Base-by-base conservation (phyloP, 495 filamentous ascomycete genomes). In the Penicillium subrubescens region DNA sequence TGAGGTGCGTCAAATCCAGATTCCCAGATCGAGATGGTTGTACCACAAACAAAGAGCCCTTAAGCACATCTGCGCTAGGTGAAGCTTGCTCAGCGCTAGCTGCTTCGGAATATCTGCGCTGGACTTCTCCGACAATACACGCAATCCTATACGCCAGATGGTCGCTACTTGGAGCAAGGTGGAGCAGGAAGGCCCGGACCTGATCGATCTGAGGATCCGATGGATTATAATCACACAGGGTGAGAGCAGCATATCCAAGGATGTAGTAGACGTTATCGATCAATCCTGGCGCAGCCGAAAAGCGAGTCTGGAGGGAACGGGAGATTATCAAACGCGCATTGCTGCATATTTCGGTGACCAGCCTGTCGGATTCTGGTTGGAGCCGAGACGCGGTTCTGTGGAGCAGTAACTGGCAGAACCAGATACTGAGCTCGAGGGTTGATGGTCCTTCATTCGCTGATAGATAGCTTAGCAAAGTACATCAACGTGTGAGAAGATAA, bases 211-310 rank as follows among this genome's bases (percentile, higher is more conserved):
- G 67, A 7, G 76, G 76, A 48, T 78, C 76, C 17, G 74, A 60
- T 34, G 75, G 59, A 55, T 67, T 77, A 62, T 76, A 80, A 59
- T 80, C 76, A 65, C 77, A 80, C 14, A 80, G 71, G 8, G 77
- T 78, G 4, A 80, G 65, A 27, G 77, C 75, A n/a, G 77, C 77
- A 51, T 80, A 80, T 55, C 73, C 71, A 35, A 77, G 70, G 44
- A 78, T 74, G 59, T 75, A 78, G 59, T 79, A 80, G 31, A 72
- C 67, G 21, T 80, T 74, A 57, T 80, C 77, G 59, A 77, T 71
- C 35, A 77, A 39, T 23, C 71, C 69, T n/a, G 76, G 70, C 0
- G 75, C 75, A 6, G 67, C 63, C 2, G 69, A 67, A 41, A 75
- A 73, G 53, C 71, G 71, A 31, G 74, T 71, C 59, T 78, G 77